Percentiles rank a stretch among this genome's conserved stretches.
Conservation (phyloP, 1,139 yeast genomes). For the Lodderomyces pseudojiufengensis region DNA sequence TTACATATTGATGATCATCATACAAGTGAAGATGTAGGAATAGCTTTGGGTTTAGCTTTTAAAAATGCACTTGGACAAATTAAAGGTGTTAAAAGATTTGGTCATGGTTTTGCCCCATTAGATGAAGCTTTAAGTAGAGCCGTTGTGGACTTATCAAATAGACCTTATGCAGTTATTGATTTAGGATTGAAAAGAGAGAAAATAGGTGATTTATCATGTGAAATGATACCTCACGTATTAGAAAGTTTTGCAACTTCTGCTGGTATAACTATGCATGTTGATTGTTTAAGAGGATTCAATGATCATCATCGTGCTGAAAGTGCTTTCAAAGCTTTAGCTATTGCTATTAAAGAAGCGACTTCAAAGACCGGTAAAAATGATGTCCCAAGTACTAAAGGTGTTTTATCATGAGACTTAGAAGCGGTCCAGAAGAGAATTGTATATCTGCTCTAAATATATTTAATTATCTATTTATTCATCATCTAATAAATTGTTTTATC, state of each 20-base stretch:
- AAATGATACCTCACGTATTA: slow-evolving; percentile 95
- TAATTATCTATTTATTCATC: not conserved
- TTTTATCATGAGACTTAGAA: no score
- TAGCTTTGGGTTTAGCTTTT: slow-evolving; percentile 86
- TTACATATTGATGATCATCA: slow-evolving; percentile 96
- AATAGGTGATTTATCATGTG: slow-evolving; percentile 87
- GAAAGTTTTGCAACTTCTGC: slow-evolving; percentile 95
- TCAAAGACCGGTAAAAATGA: slow-evolving; percentile 82
- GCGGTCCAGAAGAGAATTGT: no score
- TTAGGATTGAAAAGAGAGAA: slow-evolving; percentile 88
- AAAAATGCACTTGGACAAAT: slow-evolving; percentile 86
- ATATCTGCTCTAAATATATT: no score
- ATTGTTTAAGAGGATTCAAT: slow-evolving; percentile 86
- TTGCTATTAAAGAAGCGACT: slow-evolving; percentile 85
- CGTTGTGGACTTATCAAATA: slow-evolving; percentile 86
- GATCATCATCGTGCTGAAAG: slow-evolving; percentile 96
- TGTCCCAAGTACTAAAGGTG: slow-evolving; percentile 96
- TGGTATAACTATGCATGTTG: slow-evolving; percentile 86
- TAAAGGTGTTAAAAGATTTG: slow-evolving; percentile 88
- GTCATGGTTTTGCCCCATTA: slow-evolving; percentile 91
- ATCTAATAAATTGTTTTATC: not conserved
- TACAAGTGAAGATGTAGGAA: slow-evolving; percentile 92
- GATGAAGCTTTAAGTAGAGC: slow-evolving; percentile 95
- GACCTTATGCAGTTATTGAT: slow-evolving; percentile 89
- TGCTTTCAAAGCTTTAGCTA: slow-evolving; percentile 93